Percentiles rank a stretch among this genome's conserved stretches.
Evolutionary conservation across 176 grass and related monocot species (phyloP).

Genomic region (Poa pratensis): DNA sequence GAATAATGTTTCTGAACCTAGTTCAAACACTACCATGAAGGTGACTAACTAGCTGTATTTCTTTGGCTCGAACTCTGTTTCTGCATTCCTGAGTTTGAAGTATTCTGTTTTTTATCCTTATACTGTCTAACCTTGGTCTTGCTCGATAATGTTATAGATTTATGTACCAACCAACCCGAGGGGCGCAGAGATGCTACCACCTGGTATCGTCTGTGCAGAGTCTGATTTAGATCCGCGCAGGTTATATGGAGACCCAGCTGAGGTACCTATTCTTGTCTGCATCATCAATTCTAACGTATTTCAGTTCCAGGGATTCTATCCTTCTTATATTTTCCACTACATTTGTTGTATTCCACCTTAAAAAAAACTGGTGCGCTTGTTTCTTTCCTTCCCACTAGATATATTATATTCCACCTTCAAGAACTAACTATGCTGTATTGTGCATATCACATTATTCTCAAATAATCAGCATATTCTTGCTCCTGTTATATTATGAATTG

Average conservation of each 20-base stretch:
- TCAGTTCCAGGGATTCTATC: conserved; percentile 2
- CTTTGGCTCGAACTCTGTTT: not conserved
- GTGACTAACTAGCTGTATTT: conserved; percentile 34
- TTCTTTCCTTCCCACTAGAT: not conserved
- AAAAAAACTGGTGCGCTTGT: not conserved
- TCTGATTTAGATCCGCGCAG: conserved; percentile 71
- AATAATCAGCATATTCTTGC: conserved; percentile 6
- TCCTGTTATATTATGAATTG: conserved; percentile 16
- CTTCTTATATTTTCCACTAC: conserved; percentile 12
- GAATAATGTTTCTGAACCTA: conserved; percentile 58
- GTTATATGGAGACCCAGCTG: conserved; percentile 70
- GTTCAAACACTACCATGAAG: conserved; percentile 56
- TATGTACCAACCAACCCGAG: conserved; percentile 75
- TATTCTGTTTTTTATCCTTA: not conserved
- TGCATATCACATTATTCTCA: not conserved
- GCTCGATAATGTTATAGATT: conserved; percentile 33
- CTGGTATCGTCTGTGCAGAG: conserved; percentile 67
- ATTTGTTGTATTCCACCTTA: not conserved
- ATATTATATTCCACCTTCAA: not conserved
- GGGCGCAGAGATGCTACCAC: conserved; percentile 67
- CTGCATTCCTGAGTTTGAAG: not conserved
- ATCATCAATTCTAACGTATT: not conserved
- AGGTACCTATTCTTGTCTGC: conserved; percentile 51
- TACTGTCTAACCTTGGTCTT: not conserved
- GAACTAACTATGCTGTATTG: not conserved